Percentiles rank a stretch among this genome's conserved stretches.
These are phyloP conservation scores for Closterium sp. DNA, from an alignment of 139 green algal genomes.

Conservation along the genomic window DNA sequence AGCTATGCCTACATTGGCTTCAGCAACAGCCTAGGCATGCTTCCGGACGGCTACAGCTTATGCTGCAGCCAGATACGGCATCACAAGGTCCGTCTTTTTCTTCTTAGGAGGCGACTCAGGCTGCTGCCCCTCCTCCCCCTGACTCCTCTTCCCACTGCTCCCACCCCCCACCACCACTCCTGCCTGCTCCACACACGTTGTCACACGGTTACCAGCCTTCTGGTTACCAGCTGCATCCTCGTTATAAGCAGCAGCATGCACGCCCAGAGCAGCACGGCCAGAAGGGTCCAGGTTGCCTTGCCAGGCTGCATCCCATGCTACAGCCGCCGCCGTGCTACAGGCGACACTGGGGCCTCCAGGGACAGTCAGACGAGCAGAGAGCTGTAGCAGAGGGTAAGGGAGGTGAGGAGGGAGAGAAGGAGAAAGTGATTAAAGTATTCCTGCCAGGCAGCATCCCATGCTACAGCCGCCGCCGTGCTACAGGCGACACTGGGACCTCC, in stretches of 20 bases:
- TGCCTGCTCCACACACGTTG: neutral
- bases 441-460: slow-evolving; percentile 38
- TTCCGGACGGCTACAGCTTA: neutral
- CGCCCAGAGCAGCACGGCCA: slow-evolving; percentile 37
- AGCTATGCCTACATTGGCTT: too few relatives aligned
- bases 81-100: neutral
- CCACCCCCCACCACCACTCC: neutral
- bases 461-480: slow-evolving; percentile 42
- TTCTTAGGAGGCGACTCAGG: neutral
- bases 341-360: slow-evolving; percentile 40
- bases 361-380: slow-evolving; percentile 21
- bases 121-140: neutral
- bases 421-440: too few relatives aligned
- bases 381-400: neutral
- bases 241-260: slow-evolving; percentile 31
- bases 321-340: slow-evolving; percentile 44
- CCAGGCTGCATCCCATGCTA: slow-evolving; percentile 46
- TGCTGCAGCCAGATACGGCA: neutral
- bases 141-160: neutral
- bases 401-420: neutral
- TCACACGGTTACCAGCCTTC: neutral
- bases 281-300: slow-evolving; percentile 51
- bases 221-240: neutral
- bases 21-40: too few relatives aligned
- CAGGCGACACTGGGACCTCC: too few relatives aligned